Evolutionary conservation across 495 filamentous ascomycete species (phyloP).

Genomic region (Xanthoparmelia taractica): DNA sequence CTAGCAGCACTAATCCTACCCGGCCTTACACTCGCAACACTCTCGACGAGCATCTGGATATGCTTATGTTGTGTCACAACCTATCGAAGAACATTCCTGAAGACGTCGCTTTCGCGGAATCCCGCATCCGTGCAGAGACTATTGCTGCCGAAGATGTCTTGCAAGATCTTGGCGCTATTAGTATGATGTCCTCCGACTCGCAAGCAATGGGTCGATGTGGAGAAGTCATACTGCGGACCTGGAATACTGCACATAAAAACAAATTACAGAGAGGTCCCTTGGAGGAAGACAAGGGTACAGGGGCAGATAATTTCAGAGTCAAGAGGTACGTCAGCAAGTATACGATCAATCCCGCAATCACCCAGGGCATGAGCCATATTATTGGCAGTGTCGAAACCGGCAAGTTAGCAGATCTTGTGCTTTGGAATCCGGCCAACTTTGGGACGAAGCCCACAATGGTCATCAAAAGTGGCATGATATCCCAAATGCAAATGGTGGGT

Average conservation of each 20-base stretch:
- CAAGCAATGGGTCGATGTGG: conserved; percentile 98
- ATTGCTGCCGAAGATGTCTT: conserved; percentile 97
- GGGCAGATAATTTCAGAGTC: conserved; percentile 86
- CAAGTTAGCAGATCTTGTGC: conserved; percentile 83
- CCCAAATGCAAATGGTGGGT: conserved; percentile 74
- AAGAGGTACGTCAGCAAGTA: conserved; percentile 95
- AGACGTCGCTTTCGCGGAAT: conserved; percentile 93
- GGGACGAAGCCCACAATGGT: conserved; percentile 79
- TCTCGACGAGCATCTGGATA: conserved; percentile 93
- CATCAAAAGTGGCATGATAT: conserved; percentile 86
- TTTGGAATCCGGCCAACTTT: conserved; percentile 84
- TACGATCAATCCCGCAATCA: conserved; percentile 90
- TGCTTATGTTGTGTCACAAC: conserved; percentile 99
- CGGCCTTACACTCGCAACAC: conserved; percentile 90
- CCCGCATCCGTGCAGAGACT: conserved; percentile 88
- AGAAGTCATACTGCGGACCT: conserved; percentile 89
- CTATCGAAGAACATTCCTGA: conserved; percentile 86
- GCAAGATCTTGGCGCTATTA: conserved; percentile 91
- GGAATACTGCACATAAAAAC: conserved; percentile 99
- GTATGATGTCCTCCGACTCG: conserved; percentile 95
- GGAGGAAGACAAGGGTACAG: conserved; percentile 69
- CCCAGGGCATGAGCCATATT: conserved; percentile 87
- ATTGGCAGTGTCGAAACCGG: conserved; percentile 84
- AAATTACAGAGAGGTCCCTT: conserved; percentile 76
- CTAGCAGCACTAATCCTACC: conserved; percentile 88